These are phyloP conservation scores for Thelonectria blattea DNA, from an alignment of 2,329 filamentous ascomycete species.

Conservation along the genomic window DNA sequence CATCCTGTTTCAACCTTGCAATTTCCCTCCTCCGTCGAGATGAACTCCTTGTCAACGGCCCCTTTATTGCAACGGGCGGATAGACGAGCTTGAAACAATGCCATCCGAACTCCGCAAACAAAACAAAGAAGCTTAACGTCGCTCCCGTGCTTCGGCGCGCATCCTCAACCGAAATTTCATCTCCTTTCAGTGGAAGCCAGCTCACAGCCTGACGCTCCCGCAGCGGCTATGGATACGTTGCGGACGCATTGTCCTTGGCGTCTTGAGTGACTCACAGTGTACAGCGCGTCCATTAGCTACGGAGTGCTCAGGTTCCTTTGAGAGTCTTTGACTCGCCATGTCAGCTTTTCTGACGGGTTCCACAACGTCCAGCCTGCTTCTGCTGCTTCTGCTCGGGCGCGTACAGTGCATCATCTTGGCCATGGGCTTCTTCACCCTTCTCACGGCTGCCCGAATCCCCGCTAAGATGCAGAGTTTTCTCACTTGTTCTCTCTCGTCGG, in stretches of 20 bases:
- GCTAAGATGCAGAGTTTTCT: conserved; percentile 32
- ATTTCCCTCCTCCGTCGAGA: background rate
- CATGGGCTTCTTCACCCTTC: background rate
- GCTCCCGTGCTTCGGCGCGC: conserved; percentile 1
- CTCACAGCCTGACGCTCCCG: background rate
- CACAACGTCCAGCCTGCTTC: background rate
- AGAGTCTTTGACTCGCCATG: background rate
- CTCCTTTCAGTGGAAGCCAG: background rate
- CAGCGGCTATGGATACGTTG: background rate
- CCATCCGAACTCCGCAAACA: conserved; percentile 4
- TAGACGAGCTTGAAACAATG: conserved; percentile 10
- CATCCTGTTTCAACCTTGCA: background rate
- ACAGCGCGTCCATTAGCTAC: background rate
- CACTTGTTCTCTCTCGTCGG: conserved; percentile 20
- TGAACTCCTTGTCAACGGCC: background rate
- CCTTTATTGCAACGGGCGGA: background rate
- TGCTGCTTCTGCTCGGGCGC: background rate
- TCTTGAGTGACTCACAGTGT: background rate
- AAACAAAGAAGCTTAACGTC: conserved; percentile 13
- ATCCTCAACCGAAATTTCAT: background rate
- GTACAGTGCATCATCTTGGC: conserved; percentile 20
- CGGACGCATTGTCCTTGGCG: background rate
- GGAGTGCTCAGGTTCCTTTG: too few species aligned
- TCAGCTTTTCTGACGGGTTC: conserved; percentile 2
- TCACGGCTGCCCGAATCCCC: conserved; percentile 8